phyloP scores from a whole-genome alignment of 441 rosid species.

The Adansonia rubrostipa region DNA sequence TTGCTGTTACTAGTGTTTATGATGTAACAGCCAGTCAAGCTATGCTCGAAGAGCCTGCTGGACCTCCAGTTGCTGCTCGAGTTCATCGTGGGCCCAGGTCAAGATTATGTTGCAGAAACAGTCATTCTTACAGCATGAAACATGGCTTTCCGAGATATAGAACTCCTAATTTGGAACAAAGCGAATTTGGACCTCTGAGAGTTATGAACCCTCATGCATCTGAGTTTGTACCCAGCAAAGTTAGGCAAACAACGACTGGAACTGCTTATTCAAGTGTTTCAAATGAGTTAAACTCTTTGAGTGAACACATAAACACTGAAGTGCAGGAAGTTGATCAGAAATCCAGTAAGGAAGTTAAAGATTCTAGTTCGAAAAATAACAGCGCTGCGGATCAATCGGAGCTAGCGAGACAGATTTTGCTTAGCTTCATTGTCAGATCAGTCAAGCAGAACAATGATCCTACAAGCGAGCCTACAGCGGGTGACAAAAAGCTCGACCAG shows the following conservation, averaged over 20 bases:
- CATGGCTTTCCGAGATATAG: slow-evolving; percentile 43
- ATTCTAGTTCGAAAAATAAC: slow-evolving; percentile 35
- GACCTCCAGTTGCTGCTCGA: slow-evolving; percentile 50
- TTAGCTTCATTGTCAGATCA: slow-evolving; percentile 73
- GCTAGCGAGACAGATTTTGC: slow-evolving; percentile 68
- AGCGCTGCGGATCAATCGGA: slow-evolving; percentile 52
- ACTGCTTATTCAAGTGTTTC: slow-evolving; percentile 29
- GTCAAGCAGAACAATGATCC: slow-evolving; percentile 49
- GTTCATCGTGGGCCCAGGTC: slow-evolving; percentile 63
- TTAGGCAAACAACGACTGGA: slow-evolving; percentile 37
- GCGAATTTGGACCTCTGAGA: slow-evolving; percentile 36
- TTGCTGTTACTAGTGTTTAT: slow-evolving; percentile 41
- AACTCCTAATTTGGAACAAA: slow-evolving; percentile 33
- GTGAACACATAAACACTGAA: slow-evolving; percentile 27
- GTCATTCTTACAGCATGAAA: slow-evolving; percentile 41
- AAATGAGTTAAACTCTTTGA: slow-evolving; percentile 29
- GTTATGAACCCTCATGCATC: slow-evolving; percentile 76
- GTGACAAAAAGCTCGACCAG: slow-evolving; percentile 31
- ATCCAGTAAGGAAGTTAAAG: slow-evolving; percentile 28
- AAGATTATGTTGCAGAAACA: slow-evolving; percentile 46
- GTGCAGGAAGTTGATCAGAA: slow-evolving; percentile 35
- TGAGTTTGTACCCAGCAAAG: slow-evolving; percentile 59
- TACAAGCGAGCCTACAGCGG: slow-evolving; percentile 28
- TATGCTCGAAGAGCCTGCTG: slow-evolving; percentile 50
- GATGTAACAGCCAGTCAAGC: slow-evolving; percentile 52